phyloP scores from a whole-genome alignment of 78 protist genomes.

The Polysphondylium violaceum region DNA sequence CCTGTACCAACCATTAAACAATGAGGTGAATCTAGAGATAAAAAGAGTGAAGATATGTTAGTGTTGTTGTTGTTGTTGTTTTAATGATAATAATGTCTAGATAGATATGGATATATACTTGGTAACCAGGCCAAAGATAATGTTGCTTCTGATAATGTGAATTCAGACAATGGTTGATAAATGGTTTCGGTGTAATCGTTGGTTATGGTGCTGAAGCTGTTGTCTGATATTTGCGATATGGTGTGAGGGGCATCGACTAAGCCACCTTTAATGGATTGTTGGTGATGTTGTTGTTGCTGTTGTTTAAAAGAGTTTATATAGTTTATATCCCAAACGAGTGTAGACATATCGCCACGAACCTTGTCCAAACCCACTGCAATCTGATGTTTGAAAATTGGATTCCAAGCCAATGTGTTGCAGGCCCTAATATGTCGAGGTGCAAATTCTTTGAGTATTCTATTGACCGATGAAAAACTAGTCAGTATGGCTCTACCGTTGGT shows the following conservation, averaged over 20 bases:
- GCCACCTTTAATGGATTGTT: background rate
- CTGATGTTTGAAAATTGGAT: constrained; percentile 68
- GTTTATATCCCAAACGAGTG: constrained; percentile 82
- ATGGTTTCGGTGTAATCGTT: constrained; percentile 42
- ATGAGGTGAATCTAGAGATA: constrained; percentile 25
- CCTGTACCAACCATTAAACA: constrained; percentile 68
- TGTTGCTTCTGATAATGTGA: constrained; percentile 79
- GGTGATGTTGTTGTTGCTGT: constrained; percentile 20
- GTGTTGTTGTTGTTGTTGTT: too few relatives aligned
- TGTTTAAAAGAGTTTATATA: constrained; percentile 19
- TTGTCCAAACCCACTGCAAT: constrained; percentile 84
- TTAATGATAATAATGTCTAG: background rate
- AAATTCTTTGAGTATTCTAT: constrained; percentile 78
- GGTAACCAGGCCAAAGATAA: constrained; percentile 77
- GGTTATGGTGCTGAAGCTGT: constrained; percentile 50
- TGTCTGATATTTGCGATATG: constrained; percentile 62
- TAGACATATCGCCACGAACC: constrained; percentile 69
- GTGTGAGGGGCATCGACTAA: constrained; percentile 45
- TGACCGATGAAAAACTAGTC: constrained; percentile 58
- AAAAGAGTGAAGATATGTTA: too few relatives aligned
- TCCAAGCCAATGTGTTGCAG: constrained; percentile 81
- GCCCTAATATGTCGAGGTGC: constrained; percentile 76
- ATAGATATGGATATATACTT: constrained; percentile 8
- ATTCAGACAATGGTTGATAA: constrained; percentile 71
- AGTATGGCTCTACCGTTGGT: constrained; percentile 57